Percentiles rank a stretch among this genome's conserved stretches.
These are phyloP conservation scores for Cryptomeria japonica DNA, from an alignment of 75 land plant species.

Conservation along the genomic window DNA sequence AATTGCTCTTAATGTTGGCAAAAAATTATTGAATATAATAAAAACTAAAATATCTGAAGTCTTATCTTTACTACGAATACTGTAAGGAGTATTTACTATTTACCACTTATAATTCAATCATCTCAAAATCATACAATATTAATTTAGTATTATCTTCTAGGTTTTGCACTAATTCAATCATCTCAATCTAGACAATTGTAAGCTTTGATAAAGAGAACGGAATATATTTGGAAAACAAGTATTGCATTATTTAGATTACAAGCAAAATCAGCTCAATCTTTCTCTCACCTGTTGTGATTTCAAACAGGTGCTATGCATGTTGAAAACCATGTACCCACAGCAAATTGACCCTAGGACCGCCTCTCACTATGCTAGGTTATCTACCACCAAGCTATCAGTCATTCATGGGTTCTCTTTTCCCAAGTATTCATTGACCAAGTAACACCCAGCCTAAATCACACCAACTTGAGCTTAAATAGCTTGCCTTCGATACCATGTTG, in stretches of 20 bases:
- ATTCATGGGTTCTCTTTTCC: background rate
- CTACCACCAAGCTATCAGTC: background rate
- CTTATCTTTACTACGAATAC: background rate
- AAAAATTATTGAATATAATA: background rate
- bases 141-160: background rate
- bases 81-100: background rate
- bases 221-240: background rate
- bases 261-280: background rate
- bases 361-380: background rate
- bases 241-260: background rate
- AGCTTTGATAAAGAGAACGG: background rate
- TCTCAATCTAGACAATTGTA: background rate
- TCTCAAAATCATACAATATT: background rate
- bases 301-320: background rate
- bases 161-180: background rate
- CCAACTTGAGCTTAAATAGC: background rate
- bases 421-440: background rate
- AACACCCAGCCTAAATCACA: background rate
- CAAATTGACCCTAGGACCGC: background rate
- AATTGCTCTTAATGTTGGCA: background rate
- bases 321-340: background rate
- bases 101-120: background rate
- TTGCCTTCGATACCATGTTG: background rate
- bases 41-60: background rate
- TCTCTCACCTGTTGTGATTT: background rate